Evolutionary conservation across 2,329 filamentous ascomycete genomes (phyloP).

Genomic region (Cordyceps pruinosa): DNA sequence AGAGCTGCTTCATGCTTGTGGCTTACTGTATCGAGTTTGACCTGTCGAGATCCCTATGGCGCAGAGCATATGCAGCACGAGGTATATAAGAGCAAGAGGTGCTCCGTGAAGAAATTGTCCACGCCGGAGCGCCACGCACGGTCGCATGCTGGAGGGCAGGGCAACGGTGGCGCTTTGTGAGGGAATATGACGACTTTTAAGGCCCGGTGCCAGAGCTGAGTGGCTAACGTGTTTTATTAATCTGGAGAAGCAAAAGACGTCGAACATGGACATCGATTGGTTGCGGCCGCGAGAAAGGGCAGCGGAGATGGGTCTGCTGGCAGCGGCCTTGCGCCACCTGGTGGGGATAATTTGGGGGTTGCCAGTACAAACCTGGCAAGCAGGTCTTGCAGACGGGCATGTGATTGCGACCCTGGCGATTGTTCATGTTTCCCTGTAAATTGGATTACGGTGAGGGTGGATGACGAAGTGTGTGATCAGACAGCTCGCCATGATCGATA

Average conservation of each 20-base stretch:
- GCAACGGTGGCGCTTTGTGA: neutral
- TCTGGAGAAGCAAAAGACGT: no score
- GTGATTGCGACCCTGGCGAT: no score
- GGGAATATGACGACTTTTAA: neutral
- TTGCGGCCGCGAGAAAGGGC: slow-evolving; percentile 9
- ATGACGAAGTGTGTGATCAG: neutral
- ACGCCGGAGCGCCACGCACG: neutral
- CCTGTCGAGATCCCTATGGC: neutral
- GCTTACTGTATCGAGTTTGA: neutral
- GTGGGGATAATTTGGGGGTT: no score
- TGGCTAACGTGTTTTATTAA: neutral
- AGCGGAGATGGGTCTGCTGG: no score
- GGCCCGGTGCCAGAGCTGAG: neutral
- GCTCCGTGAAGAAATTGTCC: neutral
- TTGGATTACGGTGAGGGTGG: no score
- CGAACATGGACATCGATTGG: neutral
- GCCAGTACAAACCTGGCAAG: no score
- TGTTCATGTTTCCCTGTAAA: no score
- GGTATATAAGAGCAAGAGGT: neutral
- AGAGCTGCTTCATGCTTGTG: neutral
- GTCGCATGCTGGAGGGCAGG: neutral
- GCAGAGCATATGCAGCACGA: neutral
- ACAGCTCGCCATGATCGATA: neutral
- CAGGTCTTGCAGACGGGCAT: no score
- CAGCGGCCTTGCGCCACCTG: no score